Evolutionary conservation across 768 basidiomycete species (phyloP).

Genomic region (Goffeauzyma gilvescens): DNA sequence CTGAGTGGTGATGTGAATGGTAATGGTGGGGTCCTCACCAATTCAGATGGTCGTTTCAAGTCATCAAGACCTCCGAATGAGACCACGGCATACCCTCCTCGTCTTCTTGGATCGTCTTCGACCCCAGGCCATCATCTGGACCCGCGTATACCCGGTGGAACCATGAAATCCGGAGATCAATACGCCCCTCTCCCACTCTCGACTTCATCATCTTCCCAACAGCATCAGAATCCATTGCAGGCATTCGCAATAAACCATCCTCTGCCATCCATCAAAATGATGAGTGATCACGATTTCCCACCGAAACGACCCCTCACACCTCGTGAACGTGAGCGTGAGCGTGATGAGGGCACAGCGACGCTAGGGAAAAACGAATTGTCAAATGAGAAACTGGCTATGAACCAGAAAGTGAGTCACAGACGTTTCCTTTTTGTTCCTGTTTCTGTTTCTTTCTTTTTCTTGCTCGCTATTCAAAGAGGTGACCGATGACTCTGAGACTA

Average conservation of each 20-base stretch:
- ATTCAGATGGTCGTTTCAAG: no score
- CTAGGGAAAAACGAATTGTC: conserved; percentile 19
- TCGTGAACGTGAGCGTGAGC: conserved; percentile 4
- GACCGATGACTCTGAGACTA: no score
- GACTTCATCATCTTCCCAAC: background rate
- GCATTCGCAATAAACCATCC: background rate
- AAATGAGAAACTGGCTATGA: conserved; percentile 26
- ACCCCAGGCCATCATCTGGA: no score
- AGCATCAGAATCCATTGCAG: background rate
- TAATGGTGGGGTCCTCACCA: no score
- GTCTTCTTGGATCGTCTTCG: no score
- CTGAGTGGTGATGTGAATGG: no score
- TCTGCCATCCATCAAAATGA: conserved; percentile 8
- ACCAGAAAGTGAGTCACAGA: conserved; percentile 19
- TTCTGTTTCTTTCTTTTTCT: background rate
- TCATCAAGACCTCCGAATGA: no score
- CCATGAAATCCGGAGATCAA: no score
- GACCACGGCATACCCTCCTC: no score
- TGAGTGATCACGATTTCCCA: conserved; percentile 1
- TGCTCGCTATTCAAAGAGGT: background rate
- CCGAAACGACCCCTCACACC: background rate
- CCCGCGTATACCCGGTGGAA: no score
- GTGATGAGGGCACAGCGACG: background rate
- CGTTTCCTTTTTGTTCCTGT: background rate
- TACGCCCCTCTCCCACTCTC: conserved; percentile 1